Conservation (phyloP, 345 rosid genomes). For the Bruguiera sexangula region DNA sequence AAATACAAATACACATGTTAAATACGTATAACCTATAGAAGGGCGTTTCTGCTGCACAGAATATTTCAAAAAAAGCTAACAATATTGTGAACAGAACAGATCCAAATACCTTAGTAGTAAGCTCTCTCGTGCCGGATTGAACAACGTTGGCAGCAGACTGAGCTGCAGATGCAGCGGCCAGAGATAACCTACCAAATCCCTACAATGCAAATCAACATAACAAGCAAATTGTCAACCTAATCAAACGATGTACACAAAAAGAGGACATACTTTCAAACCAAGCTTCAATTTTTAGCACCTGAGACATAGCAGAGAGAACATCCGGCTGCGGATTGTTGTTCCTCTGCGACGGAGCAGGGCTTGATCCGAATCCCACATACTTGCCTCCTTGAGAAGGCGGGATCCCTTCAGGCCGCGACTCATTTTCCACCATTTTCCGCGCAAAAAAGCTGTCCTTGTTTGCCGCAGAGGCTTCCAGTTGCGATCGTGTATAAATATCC, state of each 20-base stretch:
- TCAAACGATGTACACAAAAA: neutral
- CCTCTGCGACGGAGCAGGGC: conserved; percentile 49
- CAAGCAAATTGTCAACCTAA: neutral
- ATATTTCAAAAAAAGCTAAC: too few species aligned
- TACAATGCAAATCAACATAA: conserved; percentile 19
- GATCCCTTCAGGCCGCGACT: conserved; percentile 71
- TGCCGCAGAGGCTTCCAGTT: conserved; percentile 87
- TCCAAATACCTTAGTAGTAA: conserved; percentile 60
- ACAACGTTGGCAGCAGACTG: conserved; percentile 87
- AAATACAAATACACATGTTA: too few species aligned
- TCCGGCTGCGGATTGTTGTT: conserved; percentile 52
- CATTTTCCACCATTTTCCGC: conserved; percentile 68
- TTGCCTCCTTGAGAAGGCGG: conserved; percentile 95
- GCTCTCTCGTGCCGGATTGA: conserved; percentile 75
- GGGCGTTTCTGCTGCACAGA: too few species aligned
- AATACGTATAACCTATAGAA: too few species aligned
- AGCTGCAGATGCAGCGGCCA: conserved; percentile 81
- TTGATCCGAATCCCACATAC: conserved; percentile 94
- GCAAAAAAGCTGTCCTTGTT: conserved; percentile 77
- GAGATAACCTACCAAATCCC: conserved; percentile 83
- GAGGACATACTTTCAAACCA: conserved; percentile 2
- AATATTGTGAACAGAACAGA: too few species aligned
- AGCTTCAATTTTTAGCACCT: conserved; percentile 40
- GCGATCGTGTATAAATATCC: conserved; percentile 67
- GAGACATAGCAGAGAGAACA: conserved; percentile 72